phyloP scores from a whole-genome alignment of 495 filamentous ascomycete genomes.

The Penicillium atrosanguineum region DNA sequence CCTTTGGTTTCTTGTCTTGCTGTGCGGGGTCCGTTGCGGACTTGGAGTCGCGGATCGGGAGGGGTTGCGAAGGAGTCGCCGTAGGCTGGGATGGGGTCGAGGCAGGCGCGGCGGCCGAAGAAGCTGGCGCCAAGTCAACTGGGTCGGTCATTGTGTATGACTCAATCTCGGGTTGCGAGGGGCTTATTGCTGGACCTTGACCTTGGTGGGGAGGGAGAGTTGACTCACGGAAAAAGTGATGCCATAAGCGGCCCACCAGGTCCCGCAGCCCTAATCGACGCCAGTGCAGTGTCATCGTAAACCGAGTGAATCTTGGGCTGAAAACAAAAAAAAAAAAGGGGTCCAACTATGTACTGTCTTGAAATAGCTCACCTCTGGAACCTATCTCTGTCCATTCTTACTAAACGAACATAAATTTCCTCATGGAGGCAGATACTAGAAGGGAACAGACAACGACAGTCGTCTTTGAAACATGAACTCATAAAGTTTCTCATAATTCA shows the following conservation, averaged over 20 bases:
- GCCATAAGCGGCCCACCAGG: constrained; percentile 36
- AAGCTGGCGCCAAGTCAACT: constrained; percentile 20
- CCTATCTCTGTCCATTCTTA: not conserved
- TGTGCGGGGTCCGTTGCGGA: constrained; percentile 28
- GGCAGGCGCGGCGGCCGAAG: constrained; percentile 13
- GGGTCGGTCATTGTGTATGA: constrained; percentile 32
- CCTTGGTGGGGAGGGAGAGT: constrained; percentile 33
- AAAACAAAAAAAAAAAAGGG: not conserved
- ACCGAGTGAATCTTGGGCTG: not conserved
- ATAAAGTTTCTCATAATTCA: constrained; percentile 28
- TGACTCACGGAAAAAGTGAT: constrained; percentile 43
- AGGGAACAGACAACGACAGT: not conserved
- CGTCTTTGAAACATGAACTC: constrained; percentile 18
- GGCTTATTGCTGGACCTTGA: constrained; percentile 17
- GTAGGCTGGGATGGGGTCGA: constrained; percentile 13
- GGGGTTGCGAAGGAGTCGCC: constrained; percentile 22
- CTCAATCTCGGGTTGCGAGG: constrained; percentile 18
- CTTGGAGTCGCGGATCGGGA: constrained; percentile 29
- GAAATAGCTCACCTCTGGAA: not conserved
- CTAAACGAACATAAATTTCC: not conserved
- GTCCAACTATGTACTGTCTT: not conserved
- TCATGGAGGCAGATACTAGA: not conserved
- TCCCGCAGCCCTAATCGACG: constrained; percentile 27
- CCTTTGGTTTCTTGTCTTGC: constrained; percentile 31
- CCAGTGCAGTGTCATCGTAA: not conserved